phyloP scores from a whole-genome alignment of 805 yeast species.

The Barnettozyma vustinii region DNA sequence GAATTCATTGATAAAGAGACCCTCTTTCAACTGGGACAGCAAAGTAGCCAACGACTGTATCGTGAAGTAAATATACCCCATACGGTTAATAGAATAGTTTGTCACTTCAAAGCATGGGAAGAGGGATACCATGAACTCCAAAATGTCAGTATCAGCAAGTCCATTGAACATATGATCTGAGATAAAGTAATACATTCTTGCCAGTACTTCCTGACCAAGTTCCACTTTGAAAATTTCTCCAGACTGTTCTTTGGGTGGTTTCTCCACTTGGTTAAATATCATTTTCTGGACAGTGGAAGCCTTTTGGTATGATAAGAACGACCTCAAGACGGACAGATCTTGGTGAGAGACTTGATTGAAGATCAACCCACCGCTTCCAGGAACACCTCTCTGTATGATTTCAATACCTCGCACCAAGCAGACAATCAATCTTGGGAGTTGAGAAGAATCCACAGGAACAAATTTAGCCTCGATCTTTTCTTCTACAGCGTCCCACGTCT shows the following conservation, averaged over 20 bases:
- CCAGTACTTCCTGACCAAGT: conserved; percentile 17
- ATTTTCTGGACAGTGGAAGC: conserved; percentile 20
- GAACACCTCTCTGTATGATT: conserved; percentile 51
- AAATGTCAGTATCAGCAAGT: conserved; percentile 42
- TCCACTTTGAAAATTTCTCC: not conserved
- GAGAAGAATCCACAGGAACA: conserved; percentile 20
- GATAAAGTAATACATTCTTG: conserved; percentile 31
- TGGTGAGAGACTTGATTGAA: conserved; percentile 59
- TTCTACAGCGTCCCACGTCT: conserved; percentile 7
- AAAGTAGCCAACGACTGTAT: conserved; percentile 37
- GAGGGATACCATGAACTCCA: conserved; percentile 45
- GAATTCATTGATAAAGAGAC: conserved; percentile 25
- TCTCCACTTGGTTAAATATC: conserved; percentile 31
- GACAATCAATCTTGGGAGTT: conserved; percentile 34
- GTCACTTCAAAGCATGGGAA: conserved; percentile 44
- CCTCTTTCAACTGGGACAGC: conserved; percentile 21
- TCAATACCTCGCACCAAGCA: conserved; percentile 63
- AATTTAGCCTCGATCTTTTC: conserved; percentile 30
- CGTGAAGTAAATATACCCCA: conserved; percentile 48
- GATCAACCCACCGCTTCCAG: conserved; percentile 36
- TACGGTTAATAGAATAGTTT: conserved; percentile 39
- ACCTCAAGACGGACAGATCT: conserved; percentile 49
- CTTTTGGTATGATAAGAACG: conserved; percentile 1
- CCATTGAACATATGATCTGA: conserved; percentile 30
- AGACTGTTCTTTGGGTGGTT: not conserved